Conservation (phyloP, 495 filamentous ascomycete genomes). For the Jackrogersella minutella region DNA sequence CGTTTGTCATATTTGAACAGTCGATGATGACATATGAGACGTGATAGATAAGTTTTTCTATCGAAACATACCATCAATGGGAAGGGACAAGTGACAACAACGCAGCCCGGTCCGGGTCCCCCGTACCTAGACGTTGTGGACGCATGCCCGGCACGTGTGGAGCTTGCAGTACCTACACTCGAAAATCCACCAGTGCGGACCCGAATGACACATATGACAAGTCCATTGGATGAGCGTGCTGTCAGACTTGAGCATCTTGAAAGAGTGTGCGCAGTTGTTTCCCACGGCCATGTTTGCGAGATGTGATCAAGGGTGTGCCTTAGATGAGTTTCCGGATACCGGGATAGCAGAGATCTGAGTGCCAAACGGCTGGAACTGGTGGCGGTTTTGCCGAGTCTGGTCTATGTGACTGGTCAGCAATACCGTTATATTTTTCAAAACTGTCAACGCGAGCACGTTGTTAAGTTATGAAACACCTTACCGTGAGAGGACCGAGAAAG, state of each 20-base stretch:
- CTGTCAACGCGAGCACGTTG: not conserved
- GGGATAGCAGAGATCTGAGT: not conserved
- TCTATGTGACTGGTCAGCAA: slow-evolving; percentile 20
- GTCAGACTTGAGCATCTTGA: slow-evolving; percentile 81
- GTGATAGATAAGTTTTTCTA: slow-evolving; percentile 27
- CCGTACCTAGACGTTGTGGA: slow-evolving; percentile 59
- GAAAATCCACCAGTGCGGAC: slow-evolving; percentile 84
- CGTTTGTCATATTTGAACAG: slow-evolving; percentile 23
- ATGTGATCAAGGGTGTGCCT: slow-evolving; percentile 16
- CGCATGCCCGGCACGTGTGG: slow-evolving; percentile 75
- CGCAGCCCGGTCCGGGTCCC: slow-evolving; percentile 17
- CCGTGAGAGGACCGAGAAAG: slow-evolving; percentile 8
- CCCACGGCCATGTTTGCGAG: slow-evolving; percentile 66
- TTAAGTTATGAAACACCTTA: slow-evolving; percentile 12
- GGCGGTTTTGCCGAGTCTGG: slow-evolving; percentile 15
- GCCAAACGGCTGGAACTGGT: slow-evolving; percentile 2
- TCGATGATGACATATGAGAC: slow-evolving; percentile 35
- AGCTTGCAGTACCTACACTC: slow-evolving; percentile 81
- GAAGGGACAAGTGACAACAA: slow-evolving; percentile 12
- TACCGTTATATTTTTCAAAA: not conserved
- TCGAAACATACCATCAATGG: slow-evolving; percentile 25
- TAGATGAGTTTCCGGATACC: slow-evolving; percentile 15
- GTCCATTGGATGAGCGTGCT: slow-evolving; percentile 78
- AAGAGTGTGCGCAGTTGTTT: slow-evolving; percentile 70
- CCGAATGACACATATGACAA: slow-evolving; percentile 78